phyloP scores from a whole-genome alignment of 495 filamentous ascomycete species.

The Penicillium paxilli region DNA sequence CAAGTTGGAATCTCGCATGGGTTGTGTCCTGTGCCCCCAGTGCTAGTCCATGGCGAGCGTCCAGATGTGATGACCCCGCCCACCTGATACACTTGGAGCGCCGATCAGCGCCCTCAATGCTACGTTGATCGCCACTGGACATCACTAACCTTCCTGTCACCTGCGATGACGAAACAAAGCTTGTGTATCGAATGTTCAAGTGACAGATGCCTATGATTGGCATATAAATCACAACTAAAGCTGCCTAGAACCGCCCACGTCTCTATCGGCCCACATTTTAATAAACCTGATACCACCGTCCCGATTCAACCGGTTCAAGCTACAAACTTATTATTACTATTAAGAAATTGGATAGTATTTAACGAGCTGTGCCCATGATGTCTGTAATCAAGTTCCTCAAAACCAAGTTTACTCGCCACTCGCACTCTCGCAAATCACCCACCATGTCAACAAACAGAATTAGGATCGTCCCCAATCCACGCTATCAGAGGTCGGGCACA shows the following conservation, averaged over 20 bases:
- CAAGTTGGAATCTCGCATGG: too few species aligned
- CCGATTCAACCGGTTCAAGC: too few species aligned
- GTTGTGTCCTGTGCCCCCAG: slow-evolving; percentile 18
- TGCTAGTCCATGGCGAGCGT: slow-evolving; percentile 9
- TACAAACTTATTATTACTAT: too few species aligned
- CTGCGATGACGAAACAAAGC: slow-evolving; percentile 21
- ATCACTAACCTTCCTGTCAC: slow-evolving; percentile 13
- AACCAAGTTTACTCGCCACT: slow-evolving; percentile 12
- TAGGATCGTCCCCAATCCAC: slow-evolving; percentile 55
- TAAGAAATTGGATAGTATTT: neutral
- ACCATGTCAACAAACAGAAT: slow-evolving; percentile 42
- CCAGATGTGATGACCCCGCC: neutral
- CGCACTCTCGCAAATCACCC: slow-evolving; percentile 6
- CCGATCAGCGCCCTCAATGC: slow-evolving; percentile 17
- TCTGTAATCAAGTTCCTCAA: slow-evolving; percentile 16
- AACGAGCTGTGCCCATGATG: neutral
- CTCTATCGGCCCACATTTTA: too few species aligned
- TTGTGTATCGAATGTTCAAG: neutral
- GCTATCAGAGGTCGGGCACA: slow-evolving; percentile 63
- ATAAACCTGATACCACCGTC: neutral
- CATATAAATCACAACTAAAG: neutral
- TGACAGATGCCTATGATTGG: neutral
- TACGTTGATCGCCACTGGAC: slow-evolving; percentile 15
- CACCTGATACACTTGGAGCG: slow-evolving; percentile 14
- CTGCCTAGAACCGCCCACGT: neutral